Percentiles rank a stretch among this genome's conserved stretches.
Conservation (phyloP, 1,284 basidiomycete genomes). For the Papiliotrema terrestris region DNA sequence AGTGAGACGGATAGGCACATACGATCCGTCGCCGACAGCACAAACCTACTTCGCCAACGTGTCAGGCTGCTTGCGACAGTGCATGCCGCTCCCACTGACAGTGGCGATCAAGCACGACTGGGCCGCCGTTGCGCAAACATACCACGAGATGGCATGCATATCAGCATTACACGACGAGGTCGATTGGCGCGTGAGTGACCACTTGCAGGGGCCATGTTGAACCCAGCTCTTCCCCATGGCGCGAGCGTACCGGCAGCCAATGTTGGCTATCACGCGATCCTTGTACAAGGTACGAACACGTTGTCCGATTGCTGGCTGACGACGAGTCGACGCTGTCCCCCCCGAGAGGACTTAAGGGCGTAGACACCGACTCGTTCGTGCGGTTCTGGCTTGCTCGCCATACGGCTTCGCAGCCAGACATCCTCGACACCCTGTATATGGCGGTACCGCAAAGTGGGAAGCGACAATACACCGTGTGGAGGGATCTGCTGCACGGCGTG, state of each 20-base stretch:
- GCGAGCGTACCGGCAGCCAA: background rate
- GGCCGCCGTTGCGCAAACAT: background rate
- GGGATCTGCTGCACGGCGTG: constrained; percentile 28
- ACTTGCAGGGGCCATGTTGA: background rate
- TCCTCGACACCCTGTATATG: constrained; percentile 8
- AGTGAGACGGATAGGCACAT: too few relatives aligned
- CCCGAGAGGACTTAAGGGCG: background rate
- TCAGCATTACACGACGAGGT: background rate
- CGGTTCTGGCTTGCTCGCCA: constrained; percentile 14
- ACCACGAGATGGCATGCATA: background rate
- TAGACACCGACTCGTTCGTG: constrained; percentile 9
- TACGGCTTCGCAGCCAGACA: constrained; percentile 2
- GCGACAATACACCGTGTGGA: constrained; percentile 17
- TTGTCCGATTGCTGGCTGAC: background rate
- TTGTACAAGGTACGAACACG: constrained; percentile 14
- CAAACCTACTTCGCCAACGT: background rate
- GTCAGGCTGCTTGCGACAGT: constrained; percentile 1
- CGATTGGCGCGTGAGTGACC: background rate
- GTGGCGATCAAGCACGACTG: background rate
- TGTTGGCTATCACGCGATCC: constrained; percentile 14
- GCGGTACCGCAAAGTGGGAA: constrained; percentile 7
- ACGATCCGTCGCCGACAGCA: background rate
- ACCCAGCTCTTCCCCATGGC: background rate
- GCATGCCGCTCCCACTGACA: constrained; percentile 2
- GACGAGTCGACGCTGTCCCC: background rate